These are phyloP conservation scores for Cutaneotrichosporon cavernicola DNA, from an alignment of 1,284 basidiomycete species.

Conservation along the genomic window DNA sequence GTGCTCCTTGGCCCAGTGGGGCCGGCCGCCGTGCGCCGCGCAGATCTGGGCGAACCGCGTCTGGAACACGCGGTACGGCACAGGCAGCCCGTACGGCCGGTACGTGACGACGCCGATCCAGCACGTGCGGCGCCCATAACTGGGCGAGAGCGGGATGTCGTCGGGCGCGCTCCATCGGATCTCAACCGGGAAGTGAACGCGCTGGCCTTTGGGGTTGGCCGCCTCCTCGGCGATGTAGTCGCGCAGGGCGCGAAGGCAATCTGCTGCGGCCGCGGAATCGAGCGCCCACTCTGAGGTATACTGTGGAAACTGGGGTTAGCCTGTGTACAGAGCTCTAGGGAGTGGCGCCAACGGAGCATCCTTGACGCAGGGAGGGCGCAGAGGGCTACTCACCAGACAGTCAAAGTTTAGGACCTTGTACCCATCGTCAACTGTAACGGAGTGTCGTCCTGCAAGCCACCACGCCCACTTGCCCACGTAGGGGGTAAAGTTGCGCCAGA, in stretches of 20 bases:
- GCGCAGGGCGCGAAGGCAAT: constrained; percentile 71
- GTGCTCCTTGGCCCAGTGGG: constrained; percentile 98
- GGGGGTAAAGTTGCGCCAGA: constrained; percentile 47
- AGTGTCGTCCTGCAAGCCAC: constrained; percentile 43
- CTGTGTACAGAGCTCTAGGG: neutral
- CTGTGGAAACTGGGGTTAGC: constrained; percentile 67
- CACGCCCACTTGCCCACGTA: constrained; percentile 51
- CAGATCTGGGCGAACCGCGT: constrained; percentile 75
- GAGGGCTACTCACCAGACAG: constrained; percentile 41
- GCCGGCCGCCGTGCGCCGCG: constrained; percentile 71
- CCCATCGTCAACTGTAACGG: constrained; percentile 64
- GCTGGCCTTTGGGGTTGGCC: constrained; percentile 66
- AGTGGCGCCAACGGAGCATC: no score
- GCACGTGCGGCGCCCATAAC: constrained; percentile 72
- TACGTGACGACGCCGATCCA: constrained; percentile 97
- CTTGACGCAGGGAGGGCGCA: neutral
- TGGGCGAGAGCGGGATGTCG: constrained; percentile 91
- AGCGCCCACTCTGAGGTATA: constrained; percentile 93
- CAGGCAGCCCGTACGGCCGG: constrained; percentile 84
- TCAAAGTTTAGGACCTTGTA: constrained; percentile 80
- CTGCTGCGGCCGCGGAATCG: constrained; percentile 54
- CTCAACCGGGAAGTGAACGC: constrained; percentile 91
- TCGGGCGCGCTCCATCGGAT: constrained; percentile 84
- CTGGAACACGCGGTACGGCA: constrained; percentile 84
- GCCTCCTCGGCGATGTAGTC: constrained; percentile 72